Evolutionary conservation across 2,329 filamentous ascomycete genomes (phyloP).

Genomic region (Colletotrichum lupini): DNA sequence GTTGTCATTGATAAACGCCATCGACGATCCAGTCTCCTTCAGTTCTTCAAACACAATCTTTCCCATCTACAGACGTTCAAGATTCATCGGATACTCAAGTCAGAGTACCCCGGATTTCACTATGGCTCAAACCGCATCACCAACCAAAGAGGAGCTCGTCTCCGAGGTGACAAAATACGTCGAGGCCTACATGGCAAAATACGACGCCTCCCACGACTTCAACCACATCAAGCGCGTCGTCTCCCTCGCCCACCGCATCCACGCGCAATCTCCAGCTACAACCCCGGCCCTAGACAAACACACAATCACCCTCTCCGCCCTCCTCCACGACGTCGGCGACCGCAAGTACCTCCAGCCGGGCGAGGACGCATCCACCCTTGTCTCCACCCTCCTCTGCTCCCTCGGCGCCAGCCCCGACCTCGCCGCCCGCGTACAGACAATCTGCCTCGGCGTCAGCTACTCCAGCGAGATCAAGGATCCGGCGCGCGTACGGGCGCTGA

Average conservation of each 20-base stretch:
- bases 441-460: conserved; percentile 84
- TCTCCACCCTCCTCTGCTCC: conserved; percentile 65
- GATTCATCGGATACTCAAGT: no score
- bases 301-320: conserved; percentile 74
- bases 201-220: conserved; percentile 91
- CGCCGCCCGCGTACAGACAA: conserved; percentile 74
- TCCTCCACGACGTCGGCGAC: conserved; percentile 91
- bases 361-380: conserved; percentile 66
- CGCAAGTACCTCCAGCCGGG: conserved; percentile 77
- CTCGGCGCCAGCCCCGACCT: conserved; percentile 68
- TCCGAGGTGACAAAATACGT: conserved; percentile 72
- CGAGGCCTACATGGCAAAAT: conserved; percentile 76
- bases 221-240: conserved; percentile 84
- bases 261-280: conserved; percentile 40
- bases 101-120: no score
- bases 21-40: not conserved
- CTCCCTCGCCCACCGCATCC: conserved; percentile 74
- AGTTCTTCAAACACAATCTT: not conserved
- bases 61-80: no score
- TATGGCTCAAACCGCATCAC: conserved; percentile 1
- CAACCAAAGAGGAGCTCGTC: conserved; percentile 56
- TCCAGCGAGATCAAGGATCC: conserved; percentile 77
- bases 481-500: conserved; percentile 65
- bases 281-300: conserved; percentile 55
- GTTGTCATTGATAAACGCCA: not conserved